phyloP scores from a whole-genome alignment of 306 rosid species.

The Malus domestica region ASM211411v1 NC_041795.1:28221001-28221500 shows the following conservation, averaged over 20 bases:
- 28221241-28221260: background rate
- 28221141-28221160: conserved; percentile 8
- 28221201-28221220: conserved; percentile 25
- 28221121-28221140: conserved; percentile 9
- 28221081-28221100: background rate
- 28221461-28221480: background rate
- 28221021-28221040: conserved; percentile 2
- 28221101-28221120: conserved; percentile 14
- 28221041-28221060: conserved; percentile 9
- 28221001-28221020: conserved; percentile 2
- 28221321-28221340: background rate
- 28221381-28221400: background rate
- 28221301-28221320: background rate
- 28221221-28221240: background rate
- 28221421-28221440: background rate
- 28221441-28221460: no score
- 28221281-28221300: background rate
- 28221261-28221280: background rate
- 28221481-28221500: background rate
- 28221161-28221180: conserved; percentile 23
- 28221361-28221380: background rate
- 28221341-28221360: background rate
- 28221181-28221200: conserved; percentile 25
- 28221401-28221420: background rate
- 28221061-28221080: background rate